phyloP scores from a whole-genome alignment of 805 yeast species.

The Candida morakotiae region DNA sequence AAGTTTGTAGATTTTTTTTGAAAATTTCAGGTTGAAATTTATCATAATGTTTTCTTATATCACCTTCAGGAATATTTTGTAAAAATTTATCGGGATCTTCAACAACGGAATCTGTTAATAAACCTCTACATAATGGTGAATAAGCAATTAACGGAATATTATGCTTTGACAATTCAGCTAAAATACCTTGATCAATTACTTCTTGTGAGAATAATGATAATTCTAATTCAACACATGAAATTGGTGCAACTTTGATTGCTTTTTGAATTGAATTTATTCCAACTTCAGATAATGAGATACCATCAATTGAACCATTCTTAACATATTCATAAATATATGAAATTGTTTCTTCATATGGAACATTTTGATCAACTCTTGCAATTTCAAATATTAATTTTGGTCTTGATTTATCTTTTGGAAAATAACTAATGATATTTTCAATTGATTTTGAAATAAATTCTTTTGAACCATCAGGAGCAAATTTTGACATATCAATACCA shows the following conservation, averaged over 20 bases:
- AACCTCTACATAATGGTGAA: slow-evolving; percentile 80
- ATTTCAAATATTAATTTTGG: slow-evolving; percentile 55
- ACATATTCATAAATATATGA: slow-evolving; percentile 53
- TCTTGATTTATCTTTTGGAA: slow-evolving; percentile 18
- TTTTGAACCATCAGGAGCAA: slow-evolving; percentile 47
- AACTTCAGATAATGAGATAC: slow-evolving; percentile 73
- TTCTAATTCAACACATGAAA: slow-evolving; percentile 75
- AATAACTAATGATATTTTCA: slow-evolving; percentile 31
- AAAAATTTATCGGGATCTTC: slow-evolving; percentile 26
- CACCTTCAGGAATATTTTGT: slow-evolving; percentile 52
- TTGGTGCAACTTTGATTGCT: slow-evolving; percentile 53
- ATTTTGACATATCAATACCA: slow-evolving; percentile 34
- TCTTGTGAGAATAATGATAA: slow-evolving; percentile 68
- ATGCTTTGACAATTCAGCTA: slow-evolving; percentile 52
- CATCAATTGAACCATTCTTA: slow-evolving; percentile 62
- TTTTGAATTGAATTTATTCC: slow-evolving; percentile 55
- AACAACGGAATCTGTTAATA: slow-evolving; percentile 60
- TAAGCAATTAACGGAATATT: slow-evolving; percentile 71
- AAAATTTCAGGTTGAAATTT: slow-evolving; percentile 59
- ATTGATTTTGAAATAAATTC: slow-evolving; percentile 48
- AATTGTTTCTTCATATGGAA: slow-evolving; percentile 58
- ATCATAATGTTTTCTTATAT: slow-evolving; percentile 48
- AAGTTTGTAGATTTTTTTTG: slow-evolving; percentile 47
- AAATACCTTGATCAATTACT: slow-evolving; percentile 57
- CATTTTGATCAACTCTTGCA: slow-evolving; percentile 62